Conservation (phyloP, 2,329 filamentous ascomycete genomes). For the Fusarium euwallaceae region DNA sequence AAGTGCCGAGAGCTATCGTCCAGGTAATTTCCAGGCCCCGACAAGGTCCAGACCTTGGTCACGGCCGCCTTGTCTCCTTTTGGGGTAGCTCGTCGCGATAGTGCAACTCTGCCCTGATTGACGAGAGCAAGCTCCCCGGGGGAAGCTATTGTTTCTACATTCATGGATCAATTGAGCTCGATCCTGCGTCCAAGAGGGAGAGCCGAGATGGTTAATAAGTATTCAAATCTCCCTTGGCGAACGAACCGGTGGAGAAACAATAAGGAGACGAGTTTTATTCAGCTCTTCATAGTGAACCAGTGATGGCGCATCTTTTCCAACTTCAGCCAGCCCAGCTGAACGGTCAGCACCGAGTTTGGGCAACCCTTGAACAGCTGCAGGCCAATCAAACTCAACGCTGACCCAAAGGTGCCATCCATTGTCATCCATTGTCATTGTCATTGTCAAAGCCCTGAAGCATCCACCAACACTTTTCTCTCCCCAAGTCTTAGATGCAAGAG, state of each 20-base stretch:
- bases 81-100: conserved; percentile 2
- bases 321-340: conserved; percentile 6
- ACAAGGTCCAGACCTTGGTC: conserved; percentile 9
- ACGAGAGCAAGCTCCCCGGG: background rate
- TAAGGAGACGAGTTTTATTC: conserved; percentile 3
- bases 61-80: background rate
- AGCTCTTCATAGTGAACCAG: conserved; percentile 1
- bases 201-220: background rate
- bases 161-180: conserved; percentile 1
- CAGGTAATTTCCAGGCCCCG: background rate
- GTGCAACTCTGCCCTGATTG: background rate
- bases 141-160: background rate
- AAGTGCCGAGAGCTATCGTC: background rate
- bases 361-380: background rate
- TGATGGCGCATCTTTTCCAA: background rate
- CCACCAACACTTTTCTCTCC: conserved; percentile 1
- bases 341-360: conserved; percentile 20
- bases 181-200: background rate
- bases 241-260: conserved; percentile 10
- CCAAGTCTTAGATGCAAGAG: background rate
- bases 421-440: conserved; percentile 3
- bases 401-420: conserved; percentile 6
- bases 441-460: conserved; percentile 3
- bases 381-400: conserved; percentile 26
- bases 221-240: conserved; percentile 21